Percentiles rank a stretch among this genome's conserved stretches.
These are phyloP conservation scores for Cubamyces lactineus DNA, from an alignment of 768 basidiomycete species.

Conservation along the genomic window DNA sequence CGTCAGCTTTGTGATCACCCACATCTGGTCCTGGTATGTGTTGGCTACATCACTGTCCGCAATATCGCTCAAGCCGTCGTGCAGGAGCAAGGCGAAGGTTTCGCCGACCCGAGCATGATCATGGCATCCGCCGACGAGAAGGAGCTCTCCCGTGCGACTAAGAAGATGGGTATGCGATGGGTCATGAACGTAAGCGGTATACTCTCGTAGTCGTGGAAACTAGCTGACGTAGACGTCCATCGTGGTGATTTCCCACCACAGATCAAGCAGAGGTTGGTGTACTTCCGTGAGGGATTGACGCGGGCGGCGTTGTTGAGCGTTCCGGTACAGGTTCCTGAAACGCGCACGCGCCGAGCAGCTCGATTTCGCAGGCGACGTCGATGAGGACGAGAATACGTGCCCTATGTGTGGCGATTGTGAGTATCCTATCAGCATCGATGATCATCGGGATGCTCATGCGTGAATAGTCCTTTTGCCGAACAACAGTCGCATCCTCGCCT, in stretches of 20 bases:
- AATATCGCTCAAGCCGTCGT: background rate
- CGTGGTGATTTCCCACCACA: conserved; percentile 11
- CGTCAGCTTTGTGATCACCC: conserved; percentile 78
- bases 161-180: conserved; percentile 49
- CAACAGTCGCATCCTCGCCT: conserved; percentile 62
- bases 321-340: conserved; percentile 45
- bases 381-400: conserved; percentile 52
- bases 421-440: background rate
- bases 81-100: conserved; percentile 47
- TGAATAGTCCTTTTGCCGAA: conserved; percentile 49
- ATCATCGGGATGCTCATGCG: background rate
- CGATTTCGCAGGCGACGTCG: conserved; percentile 54
- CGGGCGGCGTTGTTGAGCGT: background rate
- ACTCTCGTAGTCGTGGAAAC: too few species aligned
- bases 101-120: conserved; percentile 54
- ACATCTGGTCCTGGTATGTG: conserved; percentile 60
- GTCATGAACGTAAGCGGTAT: conserved; percentile 29
- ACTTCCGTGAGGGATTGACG: background rate
- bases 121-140: conserved; percentile 53
- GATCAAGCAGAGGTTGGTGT: conserved; percentile 43
- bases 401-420: conserved; percentile 69
- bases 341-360: conserved; percentile 50
- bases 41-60: background rate
- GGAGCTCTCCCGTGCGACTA: conserved; percentile 57
- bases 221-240: background rate